These are phyloP conservation scores for Zygosaccharomyces lentus DNA, from an alignment of 805 yeast species.

Conservation along the genomic window DNA sequence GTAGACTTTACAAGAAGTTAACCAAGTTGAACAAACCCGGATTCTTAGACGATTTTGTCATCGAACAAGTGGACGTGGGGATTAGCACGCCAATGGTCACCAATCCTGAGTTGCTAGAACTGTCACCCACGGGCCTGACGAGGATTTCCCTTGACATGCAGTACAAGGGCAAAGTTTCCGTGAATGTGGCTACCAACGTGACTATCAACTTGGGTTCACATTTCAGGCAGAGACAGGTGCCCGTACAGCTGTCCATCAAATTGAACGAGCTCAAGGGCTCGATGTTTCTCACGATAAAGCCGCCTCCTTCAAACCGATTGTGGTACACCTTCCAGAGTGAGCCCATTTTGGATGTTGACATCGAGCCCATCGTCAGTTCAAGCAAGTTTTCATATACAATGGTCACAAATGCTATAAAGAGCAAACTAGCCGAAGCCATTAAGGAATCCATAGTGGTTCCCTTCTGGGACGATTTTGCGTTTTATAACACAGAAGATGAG, in stretches of 20 bases:
- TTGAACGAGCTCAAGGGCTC: slow-evolving; percentile 71
- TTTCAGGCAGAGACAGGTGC: slow-evolving; percentile 71
- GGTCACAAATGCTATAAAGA: slow-evolving; percentile 75
- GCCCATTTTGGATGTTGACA: slow-evolving; percentile 69
- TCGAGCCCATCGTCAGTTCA: slow-evolving; percentile 90
- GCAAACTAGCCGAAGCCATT: slow-evolving; percentile 72
- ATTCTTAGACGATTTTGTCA: slow-evolving; percentile 76
- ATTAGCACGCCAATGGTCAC: slow-evolving; percentile 75
- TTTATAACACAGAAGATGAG: slow-evolving; percentile 61
- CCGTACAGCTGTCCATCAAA: slow-evolving; percentile 64
- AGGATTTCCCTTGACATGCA: slow-evolving; percentile 55
- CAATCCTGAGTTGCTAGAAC: slow-evolving; percentile 59
- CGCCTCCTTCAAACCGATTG: slow-evolving; percentile 84
- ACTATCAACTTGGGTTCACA: slow-evolving; percentile 70
- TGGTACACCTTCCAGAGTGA: slow-evolving; percentile 86
- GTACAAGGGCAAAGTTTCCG: slow-evolving; percentile 71
- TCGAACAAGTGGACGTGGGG: slow-evolving; percentile 71
- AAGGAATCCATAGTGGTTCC: slow-evolving; percentile 80
- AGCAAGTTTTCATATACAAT: slow-evolving; percentile 73
- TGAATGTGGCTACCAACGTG: slow-evolving; percentile 77
- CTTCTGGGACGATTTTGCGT: slow-evolving; percentile 80
- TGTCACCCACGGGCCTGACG: slow-evolving; percentile 77
- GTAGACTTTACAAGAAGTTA: slow-evolving; percentile 64
- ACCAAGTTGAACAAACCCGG: slow-evolving; percentile 82
- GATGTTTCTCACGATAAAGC: slow-evolving; percentile 62